A percentile compares a stretch with the other conserved stretches of the same genome.
Conservation (phyloP, 768 basidiomycete genomes). For the Zangia roseola region DNA sequence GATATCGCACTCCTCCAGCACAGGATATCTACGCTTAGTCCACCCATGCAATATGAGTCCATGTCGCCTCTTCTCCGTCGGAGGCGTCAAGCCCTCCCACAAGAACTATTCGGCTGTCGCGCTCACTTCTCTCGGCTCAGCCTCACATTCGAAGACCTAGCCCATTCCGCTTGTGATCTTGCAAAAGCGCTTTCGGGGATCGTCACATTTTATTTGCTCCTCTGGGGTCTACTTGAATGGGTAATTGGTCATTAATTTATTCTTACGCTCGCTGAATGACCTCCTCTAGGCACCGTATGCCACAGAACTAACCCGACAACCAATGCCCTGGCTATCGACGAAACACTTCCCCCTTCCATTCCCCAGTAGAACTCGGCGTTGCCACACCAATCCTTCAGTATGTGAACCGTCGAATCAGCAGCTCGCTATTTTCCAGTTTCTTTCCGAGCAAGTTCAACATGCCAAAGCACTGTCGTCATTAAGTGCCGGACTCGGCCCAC, state of each 20-base stretch:
- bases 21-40: slow-evolving; percentile 6
- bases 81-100: neutral
- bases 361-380: slow-evolving; percentile 2
- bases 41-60: neutral
- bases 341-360: slow-evolving; percentile 12
- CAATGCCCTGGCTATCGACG: neutral
- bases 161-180: slow-evolving; percentile 13
- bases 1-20: slow-evolving; percentile 13
- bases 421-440: slow-evolving; percentile 21
- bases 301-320: slow-evolving; percentile 5
- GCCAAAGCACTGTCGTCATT: slow-evolving; percentile 26
- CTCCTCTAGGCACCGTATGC: slow-evolving; percentile 14
- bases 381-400: neutral
- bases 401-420: slow-evolving; percentile 18
- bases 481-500: slow-evolving; percentile 17
- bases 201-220: slow-evolving; percentile 18
- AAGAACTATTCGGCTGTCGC: neutral
- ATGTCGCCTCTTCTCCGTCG: neutral
- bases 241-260: slow-evolving; percentile 2
- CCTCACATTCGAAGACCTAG: slow-evolving; percentile 1
- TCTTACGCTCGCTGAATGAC: slow-evolving; percentile 4
- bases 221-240: slow-evolving; percentile 26
- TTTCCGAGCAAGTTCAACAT: slow-evolving; percentile 29
- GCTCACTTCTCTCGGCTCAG: neutral
- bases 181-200: slow-evolving; percentile 12